phyloP scores from a whole-genome alignment of 164 flowering plant genomes.

The Dillenia turbinata region DNA sequence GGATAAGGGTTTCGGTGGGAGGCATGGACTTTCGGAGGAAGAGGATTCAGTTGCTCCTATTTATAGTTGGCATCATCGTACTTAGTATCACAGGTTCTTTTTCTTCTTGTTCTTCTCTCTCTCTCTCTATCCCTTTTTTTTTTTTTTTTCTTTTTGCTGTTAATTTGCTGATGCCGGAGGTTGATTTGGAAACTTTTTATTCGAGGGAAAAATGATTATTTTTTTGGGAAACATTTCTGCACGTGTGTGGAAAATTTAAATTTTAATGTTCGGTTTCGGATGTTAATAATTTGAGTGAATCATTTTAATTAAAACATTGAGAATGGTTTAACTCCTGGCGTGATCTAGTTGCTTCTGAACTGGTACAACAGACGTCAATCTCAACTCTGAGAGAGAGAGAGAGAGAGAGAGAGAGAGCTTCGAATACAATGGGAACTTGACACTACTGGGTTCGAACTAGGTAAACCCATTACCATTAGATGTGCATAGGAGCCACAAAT shows the following conservation, averaged over 20 bases:
- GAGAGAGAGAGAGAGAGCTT: too few species aligned
- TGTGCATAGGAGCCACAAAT: too few species aligned
- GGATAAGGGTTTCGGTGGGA: slow-evolving; percentile 9
- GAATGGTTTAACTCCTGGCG: too few species aligned
- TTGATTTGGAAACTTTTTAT: neutral
- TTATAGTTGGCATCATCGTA: slow-evolving; percentile 45
- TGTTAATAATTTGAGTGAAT: too few species aligned
- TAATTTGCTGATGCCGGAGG: neutral
- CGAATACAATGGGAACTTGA: too few species aligned
- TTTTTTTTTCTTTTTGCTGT: neutral
- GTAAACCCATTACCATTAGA: too few species aligned
- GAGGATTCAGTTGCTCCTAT: slow-evolving; percentile 49
- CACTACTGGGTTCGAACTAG: too few species aligned
- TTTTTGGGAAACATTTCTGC: neutral
- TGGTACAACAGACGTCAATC: too few species aligned
- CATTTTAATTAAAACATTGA: too few species aligned
- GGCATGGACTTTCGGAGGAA: slow-evolving; percentile 46
- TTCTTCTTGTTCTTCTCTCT: neutral
- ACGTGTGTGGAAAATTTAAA: neutral
- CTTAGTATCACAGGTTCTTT: slow-evolving; percentile 72
- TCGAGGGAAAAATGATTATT: neutral
- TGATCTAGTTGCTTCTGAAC: too few species aligned
- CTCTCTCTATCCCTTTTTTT: neutral
- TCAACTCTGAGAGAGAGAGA: too few species aligned
- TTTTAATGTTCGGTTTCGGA: neutral